A percentile compares a stretch with the other conserved stretches of the same genome.
Evolutionary conservation across 2,329 filamentous ascomycete genomes (phyloP).

Genomic region (Pseudogymnoascus sp.): DNA sequence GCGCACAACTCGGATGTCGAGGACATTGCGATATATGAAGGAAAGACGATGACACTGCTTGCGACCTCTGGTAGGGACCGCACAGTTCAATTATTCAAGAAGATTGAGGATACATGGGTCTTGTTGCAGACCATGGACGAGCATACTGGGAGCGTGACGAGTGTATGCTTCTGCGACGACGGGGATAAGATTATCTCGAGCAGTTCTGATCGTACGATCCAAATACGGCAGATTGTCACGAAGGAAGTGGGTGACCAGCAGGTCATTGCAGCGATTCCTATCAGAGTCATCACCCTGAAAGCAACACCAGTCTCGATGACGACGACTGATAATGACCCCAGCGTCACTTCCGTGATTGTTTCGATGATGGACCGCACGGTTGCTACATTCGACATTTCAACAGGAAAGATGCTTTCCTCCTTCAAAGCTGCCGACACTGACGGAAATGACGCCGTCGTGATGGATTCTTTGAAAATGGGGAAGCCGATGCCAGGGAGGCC

Average conservation of each 20-base stretch:
- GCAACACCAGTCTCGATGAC: constrained; percentile 80
- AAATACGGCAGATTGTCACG: constrained; percentile 69
- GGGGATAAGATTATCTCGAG: constrained; percentile 64
- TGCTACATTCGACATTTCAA: constrained; percentile 53
- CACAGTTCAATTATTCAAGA: constrained; percentile 81
- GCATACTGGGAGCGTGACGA: constrained; percentile 77
- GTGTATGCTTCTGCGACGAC: constrained; percentile 66
- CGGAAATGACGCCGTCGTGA: constrained; percentile 69
- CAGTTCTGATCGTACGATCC: constrained; percentile 78
- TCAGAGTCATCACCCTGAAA: constrained; percentile 72
- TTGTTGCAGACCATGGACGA: constrained; percentile 88
- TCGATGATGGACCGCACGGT: constrained; percentile 53
- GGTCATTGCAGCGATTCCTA: constrained; percentile 66
- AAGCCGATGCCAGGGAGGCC: constrained; percentile 43
- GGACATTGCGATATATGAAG: constrained; percentile 65
- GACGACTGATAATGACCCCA: constrained; percentile 38
- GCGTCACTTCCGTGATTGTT: constrained; percentile 43
- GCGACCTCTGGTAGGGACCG: constrained; percentile 82
- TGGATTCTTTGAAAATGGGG: constrained; percentile 67
- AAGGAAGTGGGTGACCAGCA: constrained; percentile 53
- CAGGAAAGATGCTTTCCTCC: constrained; percentile 58
- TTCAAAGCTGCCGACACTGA: constrained; percentile 82
- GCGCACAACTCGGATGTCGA: constrained; percentile 83
- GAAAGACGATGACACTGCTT: constrained; percentile 54
- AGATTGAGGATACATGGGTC: constrained; percentile 50